Evolutionary conservation across 2,329 filamentous ascomycete species (phyloP).

Genomic region (Parascedosporium putredinis): DNA sequence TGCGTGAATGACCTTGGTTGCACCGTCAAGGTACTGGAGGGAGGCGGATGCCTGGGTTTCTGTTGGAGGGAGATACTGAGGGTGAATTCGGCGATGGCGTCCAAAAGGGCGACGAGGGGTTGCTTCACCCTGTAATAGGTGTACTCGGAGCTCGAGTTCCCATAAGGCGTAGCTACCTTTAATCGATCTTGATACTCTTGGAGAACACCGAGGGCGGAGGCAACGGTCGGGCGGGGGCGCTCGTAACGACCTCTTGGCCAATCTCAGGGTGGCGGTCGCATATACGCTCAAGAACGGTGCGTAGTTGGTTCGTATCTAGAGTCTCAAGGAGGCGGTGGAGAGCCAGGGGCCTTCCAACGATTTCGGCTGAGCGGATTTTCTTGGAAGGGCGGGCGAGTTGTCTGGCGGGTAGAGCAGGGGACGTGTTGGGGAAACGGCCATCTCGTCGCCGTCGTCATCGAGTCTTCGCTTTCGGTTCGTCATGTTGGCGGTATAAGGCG

Average conservation of each 20-base stretch:
- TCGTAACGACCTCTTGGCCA: constrained; percentile 69
- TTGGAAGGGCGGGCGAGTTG: constrained; percentile 58
- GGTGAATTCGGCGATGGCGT: constrained; percentile 87
- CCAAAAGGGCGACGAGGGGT: constrained; percentile 67
- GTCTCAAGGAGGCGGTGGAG: constrained; percentile 81
- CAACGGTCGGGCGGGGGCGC: constrained; percentile 79
- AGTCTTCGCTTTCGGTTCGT: constrained; percentile 73
- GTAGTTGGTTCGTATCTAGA: constrained; percentile 73
- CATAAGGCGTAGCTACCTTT: constrained; percentile 73
- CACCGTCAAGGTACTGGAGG: constrained; percentile 78
- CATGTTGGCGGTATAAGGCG: constrained; percentile 41
- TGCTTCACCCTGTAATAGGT: constrained; percentile 88
- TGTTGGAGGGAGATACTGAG: constrained; percentile 86
- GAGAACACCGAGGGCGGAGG: constrained; percentile 70
- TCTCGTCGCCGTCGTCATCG: constrained; percentile 72
- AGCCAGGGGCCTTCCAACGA: constrained; percentile 45
- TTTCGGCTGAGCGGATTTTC: constrained; percentile 52
- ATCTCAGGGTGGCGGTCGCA: constrained; percentile 85
- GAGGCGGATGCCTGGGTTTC: constrained; percentile 77
- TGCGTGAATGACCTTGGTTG: constrained; percentile 79
- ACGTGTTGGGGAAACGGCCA: constrained; percentile 84
- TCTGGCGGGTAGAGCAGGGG: constrained; percentile 63
- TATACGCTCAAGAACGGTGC: constrained; percentile 78
- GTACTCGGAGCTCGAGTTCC: constrained; percentile 79
- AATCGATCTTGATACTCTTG: constrained; percentile 71